These are phyloP conservation scores for Wickerhamiella vanderwaltii DNA, from an alignment of 805 yeast genomes.

Conservation along the genomic window DNA sequence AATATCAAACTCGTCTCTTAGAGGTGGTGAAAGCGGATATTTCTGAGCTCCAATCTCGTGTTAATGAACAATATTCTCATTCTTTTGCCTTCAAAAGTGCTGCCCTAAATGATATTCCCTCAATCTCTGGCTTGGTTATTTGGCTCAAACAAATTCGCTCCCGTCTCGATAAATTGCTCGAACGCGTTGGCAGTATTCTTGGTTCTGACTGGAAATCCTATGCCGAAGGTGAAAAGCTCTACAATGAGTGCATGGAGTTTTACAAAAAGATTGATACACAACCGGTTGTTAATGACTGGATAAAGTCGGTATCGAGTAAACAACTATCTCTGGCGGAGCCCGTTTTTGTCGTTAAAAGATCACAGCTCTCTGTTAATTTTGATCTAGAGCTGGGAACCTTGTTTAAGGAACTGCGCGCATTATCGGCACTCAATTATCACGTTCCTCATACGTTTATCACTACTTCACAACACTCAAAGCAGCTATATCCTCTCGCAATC, in stretches of 20 bases:
- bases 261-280: conserved; percentile 37
- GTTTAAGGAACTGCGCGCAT: conserved; percentile 42
- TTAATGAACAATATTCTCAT: conserved; percentile 27
- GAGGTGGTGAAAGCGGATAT: conserved; percentile 39
- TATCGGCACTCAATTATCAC: conserved; percentile 39
- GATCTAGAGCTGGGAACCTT: conserved; percentile 34
- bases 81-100: conserved; percentile 28
- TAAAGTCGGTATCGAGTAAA: conserved; percentile 23
- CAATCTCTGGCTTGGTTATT: conserved; percentile 35
- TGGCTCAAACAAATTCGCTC: conserved; percentile 43
- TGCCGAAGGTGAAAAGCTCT: conserved; percentile 55
- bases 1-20: conserved; percentile 43
- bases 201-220: conserved; percentile 51
- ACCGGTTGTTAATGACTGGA: conserved; percentile 39
- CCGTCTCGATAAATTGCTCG: conserved; percentile 33
- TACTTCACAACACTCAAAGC: conserved; percentile 38
- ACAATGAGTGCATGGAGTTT: conserved; percentile 37
- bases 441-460: conserved; percentile 43
- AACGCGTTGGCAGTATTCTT: conserved; percentile 39
- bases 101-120: conserved; percentile 37
- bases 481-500: conserved; percentile 46
- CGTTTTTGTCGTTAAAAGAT: conserved; percentile 30
- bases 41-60: conserved; percentile 31
- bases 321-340: conserved; percentile 25
- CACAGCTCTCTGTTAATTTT: conserved; percentile 39